phyloP scores from a whole-genome alignment of 495 filamentous ascomycete genomes.

The Pyrenula massariospora region DNA sequence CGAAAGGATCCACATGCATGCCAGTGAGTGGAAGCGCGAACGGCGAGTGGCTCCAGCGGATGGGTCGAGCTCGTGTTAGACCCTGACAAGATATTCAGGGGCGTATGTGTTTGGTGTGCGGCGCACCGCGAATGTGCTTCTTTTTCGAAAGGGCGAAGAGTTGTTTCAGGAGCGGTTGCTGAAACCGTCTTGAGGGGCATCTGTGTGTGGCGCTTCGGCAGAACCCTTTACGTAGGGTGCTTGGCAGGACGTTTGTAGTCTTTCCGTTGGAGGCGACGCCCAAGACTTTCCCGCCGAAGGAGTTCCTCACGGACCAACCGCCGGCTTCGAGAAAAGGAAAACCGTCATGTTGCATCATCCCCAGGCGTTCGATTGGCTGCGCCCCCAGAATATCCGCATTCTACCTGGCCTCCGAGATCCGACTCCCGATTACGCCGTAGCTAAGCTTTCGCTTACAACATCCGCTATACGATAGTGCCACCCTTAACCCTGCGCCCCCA shows the following conservation, averaged over 20 bases:
- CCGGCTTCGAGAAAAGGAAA: background rate
- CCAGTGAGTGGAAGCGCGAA: background rate
- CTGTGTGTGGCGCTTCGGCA: background rate
- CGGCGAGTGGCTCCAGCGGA: background rate
- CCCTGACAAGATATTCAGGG: background rate
- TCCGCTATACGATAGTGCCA: too few species aligned
- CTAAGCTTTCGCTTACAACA: too few species aligned
- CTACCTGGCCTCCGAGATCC: too few species aligned
- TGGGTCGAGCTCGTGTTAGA: background rate
- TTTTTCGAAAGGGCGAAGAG: background rate
- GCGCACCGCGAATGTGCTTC: too few species aligned
- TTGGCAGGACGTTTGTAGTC: background rate
- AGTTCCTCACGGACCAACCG: background rate
- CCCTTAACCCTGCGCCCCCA: too few species aligned
- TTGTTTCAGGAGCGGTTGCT: background rate
- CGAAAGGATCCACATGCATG: background rate
- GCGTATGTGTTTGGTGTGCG: background rate
- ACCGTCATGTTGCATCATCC: too few species aligned
- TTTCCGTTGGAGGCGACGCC: background rate
- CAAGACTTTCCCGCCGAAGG: background rate
- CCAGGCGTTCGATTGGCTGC: too few species aligned
- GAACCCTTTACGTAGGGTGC: background rate
- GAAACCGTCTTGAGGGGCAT: background rate
- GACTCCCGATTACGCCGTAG: too few species aligned
- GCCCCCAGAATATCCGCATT: too few species aligned